A percentile compares a stretch with the other conserved stretches of the same genome.
phyloP scores from a whole-genome alignment of 2,329 filamentous ascomycete species.

The Calonectria pauciramosa region DNA sequence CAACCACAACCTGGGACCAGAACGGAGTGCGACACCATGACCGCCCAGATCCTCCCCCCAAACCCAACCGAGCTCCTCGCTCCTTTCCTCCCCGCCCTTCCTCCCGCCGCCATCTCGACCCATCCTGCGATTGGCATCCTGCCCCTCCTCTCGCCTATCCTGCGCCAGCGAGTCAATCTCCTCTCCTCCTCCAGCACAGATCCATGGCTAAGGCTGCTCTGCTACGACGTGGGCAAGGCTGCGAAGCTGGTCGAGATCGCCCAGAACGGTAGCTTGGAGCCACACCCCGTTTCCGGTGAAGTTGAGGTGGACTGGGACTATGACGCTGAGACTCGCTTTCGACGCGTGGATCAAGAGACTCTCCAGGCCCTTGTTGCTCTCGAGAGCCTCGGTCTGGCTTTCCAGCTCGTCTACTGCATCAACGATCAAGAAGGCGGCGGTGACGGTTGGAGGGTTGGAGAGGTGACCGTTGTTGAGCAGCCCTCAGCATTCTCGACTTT shows the following conservation, averaged over 20 bases:
- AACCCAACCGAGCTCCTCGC: constrained; percentile 63
- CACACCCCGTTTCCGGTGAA: constrained; percentile 86
- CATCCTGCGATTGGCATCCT: constrained; percentile 69
- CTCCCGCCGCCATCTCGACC: constrained; percentile 70
- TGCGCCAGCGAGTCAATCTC: constrained; percentile 75
- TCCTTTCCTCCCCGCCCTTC: constrained; percentile 71
- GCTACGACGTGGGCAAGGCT: constrained; percentile 72
- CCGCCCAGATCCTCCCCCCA: constrained; percentile 56
- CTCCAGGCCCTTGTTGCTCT: constrained; percentile 77
- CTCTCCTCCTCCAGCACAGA: constrained; percentile 72
- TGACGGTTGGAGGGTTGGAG: constrained; percentile 80
- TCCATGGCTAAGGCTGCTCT: constrained; percentile 81
- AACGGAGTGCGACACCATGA: constrained; percentile 42
- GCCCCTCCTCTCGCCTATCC: constrained; percentile 74
- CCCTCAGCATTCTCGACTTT: constrained; percentile 68
- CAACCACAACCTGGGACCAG: constrained; percentile 12
- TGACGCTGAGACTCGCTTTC: constrained; percentile 74
- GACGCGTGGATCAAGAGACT: constrained; percentile 81
- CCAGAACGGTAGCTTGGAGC: constrained; percentile 75
- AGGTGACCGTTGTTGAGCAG: constrained; percentile 73
- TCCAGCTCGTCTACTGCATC: constrained; percentile 78
- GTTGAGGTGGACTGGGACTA: constrained; percentile 80
- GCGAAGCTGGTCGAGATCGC: constrained; percentile 73
- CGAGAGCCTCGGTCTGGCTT: constrained; percentile 71
- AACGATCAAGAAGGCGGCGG: constrained; percentile 72